A percentile compares a stretch with the other conserved stretches of the same genome.
These are phyloP conservation scores for Sporisorium graminicola DNA, from an alignment of 1,284 basidiomycete genomes.

Conservation along the genomic window DNA sequence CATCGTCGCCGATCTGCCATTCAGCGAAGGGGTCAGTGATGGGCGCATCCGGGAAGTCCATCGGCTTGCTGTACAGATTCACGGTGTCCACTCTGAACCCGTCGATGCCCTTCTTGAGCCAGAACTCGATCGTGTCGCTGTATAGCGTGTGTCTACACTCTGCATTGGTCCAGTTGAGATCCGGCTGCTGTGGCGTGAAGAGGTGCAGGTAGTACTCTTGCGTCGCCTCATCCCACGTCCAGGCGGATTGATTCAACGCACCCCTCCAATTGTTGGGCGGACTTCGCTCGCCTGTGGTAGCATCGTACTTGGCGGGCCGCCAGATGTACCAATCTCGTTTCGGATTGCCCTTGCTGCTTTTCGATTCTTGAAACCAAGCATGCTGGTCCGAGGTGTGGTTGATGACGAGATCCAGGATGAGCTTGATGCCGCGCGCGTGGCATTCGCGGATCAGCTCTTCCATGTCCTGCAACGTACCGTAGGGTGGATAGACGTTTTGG, in stretches of 20 bases:
- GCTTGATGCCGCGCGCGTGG: conserved; percentile 79
- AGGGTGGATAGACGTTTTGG: conserved; percentile 78
- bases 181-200: conserved; percentile 79
- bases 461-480: conserved; percentile 80
- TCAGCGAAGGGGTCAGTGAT: conserved; percentile 73
- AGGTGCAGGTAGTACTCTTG: conserved; percentile 82
- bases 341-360: conserved; percentile 74
- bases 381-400: conserved; percentile 79
- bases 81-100: conserved; percentile 74
- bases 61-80: conserved; percentile 61
- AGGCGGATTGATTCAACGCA: conserved; percentile 80
- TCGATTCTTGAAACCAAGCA: conserved; percentile 79
- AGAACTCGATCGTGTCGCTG: conserved; percentile 77
- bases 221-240: conserved; percentile 79
- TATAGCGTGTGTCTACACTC: conserved; percentile 74
- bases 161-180: conserved; percentile 82
- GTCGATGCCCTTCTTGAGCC: conserved; percentile 80
- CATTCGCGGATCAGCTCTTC: conserved; percentile 76
- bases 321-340: conserved; percentile 83
- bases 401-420: conserved; percentile 83
- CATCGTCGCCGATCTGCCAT: conserved; percentile 75
- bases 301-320: conserved; percentile 76
- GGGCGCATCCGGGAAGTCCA: conserved; percentile 62
- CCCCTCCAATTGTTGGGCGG: conserved; percentile 80
- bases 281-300: conserved; percentile 64